phyloP scores from a whole-genome alignment of 805 yeast genomes.

The Naumovozyma castellii region DNA sequence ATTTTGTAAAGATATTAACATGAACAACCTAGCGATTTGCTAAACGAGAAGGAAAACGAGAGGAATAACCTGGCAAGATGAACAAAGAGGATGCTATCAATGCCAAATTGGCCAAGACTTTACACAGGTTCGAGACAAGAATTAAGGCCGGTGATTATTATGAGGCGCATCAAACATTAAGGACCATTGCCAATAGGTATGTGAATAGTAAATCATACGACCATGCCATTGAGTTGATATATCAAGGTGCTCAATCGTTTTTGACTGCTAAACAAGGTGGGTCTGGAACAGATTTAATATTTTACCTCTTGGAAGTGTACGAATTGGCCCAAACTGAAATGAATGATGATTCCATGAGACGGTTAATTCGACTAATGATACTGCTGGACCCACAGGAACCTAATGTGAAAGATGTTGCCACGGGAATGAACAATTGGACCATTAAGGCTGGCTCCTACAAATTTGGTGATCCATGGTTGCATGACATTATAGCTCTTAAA shows the following conservation, averaged over 20 bases:
- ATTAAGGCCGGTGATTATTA: conserved; percentile 70
- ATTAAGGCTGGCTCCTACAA: conserved; percentile 37
- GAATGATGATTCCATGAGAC: conserved; percentile 37
- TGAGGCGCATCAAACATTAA: conserved; percentile 91
- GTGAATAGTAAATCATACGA: conserved; percentile 55
- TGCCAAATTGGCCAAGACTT: conserved; percentile 45
- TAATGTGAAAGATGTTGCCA: conserved; percentile 55
- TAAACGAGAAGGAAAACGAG: neutral
- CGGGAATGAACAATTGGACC: conserved; percentile 62
- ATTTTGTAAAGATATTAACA: too few species aligned
- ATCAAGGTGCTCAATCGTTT: conserved; percentile 60
- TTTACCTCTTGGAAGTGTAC: conserved; percentile 64
- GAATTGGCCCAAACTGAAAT: conserved; percentile 39
- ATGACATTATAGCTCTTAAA: conserved; percentile 63
- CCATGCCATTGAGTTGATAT: conserved; percentile 66
- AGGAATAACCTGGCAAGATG: neutral
- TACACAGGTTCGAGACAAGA: conserved; percentile 56
- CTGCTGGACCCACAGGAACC: conserved; percentile 43
- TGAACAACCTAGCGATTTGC: too few species aligned
- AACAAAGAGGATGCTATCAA: conserved; percentile 1
- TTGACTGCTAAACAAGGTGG: conserved; percentile 65
- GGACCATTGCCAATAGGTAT: conserved; percentile 82
- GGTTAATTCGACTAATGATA: conserved; percentile 39
- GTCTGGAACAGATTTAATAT: conserved; percentile 68
- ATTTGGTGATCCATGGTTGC: conserved; percentile 69